Base-by-base conservation (phyloP, 2,329 filamentous ascomycete genomes). In the Exophiala viscosa region DNA sequence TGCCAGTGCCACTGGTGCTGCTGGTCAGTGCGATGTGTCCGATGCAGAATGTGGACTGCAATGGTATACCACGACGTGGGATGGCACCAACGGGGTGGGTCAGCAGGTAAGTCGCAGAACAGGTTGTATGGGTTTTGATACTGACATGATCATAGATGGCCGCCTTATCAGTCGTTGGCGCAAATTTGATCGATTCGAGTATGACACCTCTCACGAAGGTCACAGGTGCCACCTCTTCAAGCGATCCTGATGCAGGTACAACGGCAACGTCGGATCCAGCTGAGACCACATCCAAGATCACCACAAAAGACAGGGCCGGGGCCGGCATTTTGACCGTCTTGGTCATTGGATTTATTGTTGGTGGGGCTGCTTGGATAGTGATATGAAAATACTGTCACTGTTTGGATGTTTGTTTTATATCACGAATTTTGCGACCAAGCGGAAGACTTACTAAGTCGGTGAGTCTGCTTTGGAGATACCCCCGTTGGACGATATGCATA, bases 121-220 rank as follows among this genome's bases (percentile, higher is more conserved):
- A 34, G 15, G 14, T 32, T 11, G 33, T 17, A 13, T 46, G 15
- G 17, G 11, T 17, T 18, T 9, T 8, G n/a, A 41, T 43, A 23
- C 50, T 54, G 43, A 53, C 36, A 18, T 31, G 52, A 32, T 48
- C 18, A 28, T 32, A 62, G 58, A 86, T 88, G 78, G 84, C 80
- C 59, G 84, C 82, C 0, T 71, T 87, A 23, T 78, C 81, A 15
- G 77, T 84, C 11, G 71, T 88, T 59, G 81, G 82, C 67, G 81
- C 83, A 51, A 79, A 76, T 33, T 71, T 87, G 13, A 69, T 82
- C 35, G 65, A 71, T 34, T 65, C 67, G n/a, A 69, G 70, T 2
- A 65, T 70, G 18, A 67, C 67, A 1, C 77, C 82, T 0, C 70
- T 78, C 10, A 83, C 81, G 0, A 71, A 73, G 0, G 65, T 70